phyloP scores from a whole-genome alignment of 495 filamentous ascomycete genomes.

The Neurospora cerealis region DNA sequence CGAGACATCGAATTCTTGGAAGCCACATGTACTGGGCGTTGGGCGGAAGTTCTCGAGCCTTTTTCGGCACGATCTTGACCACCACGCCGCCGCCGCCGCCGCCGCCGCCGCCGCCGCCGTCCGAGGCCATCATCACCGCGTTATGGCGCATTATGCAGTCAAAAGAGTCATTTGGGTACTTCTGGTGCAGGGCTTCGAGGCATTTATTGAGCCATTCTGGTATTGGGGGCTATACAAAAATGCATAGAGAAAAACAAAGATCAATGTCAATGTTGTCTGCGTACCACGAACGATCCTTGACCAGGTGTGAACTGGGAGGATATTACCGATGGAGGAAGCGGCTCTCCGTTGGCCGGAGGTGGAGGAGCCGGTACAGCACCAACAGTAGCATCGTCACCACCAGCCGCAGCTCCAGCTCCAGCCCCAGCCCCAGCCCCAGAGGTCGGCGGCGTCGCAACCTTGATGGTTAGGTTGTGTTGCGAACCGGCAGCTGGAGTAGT shows the following conservation, averaged over 20 bases:
- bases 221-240: conserved; percentile 52
- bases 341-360: conserved; percentile 43
- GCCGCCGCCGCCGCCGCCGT: conserved; percentile 31
- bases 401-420: neutral
- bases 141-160: conserved; percentile 82
- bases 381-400: conserved; percentile 9
- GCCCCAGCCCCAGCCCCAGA: neutral
- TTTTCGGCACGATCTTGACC: neutral
- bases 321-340: conserved; percentile 47
- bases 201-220: conserved; percentile 69
- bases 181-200: conserved; percentile 49
- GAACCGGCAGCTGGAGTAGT: conserved; percentile 26
- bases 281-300: neutral
- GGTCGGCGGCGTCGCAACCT: conserved; percentile 21
- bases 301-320: conserved; percentile 2
- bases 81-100: conserved; percentile 16
- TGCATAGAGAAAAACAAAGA: conserved; percentile 2
- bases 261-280: neutral
- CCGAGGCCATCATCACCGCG: conserved; percentile 50
- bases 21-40: conserved; percentile 63
- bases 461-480: conserved; percentile 19
- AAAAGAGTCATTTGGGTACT: conserved; percentile 69
- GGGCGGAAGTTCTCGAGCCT: conserved; percentile 30
- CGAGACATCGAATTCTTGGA: conserved; percentile 77
- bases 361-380: conserved; percentile 58